Evolutionary conservation across 129 eudicot species (phyloP).

Genomic region (Arctium lappa): DNA sequence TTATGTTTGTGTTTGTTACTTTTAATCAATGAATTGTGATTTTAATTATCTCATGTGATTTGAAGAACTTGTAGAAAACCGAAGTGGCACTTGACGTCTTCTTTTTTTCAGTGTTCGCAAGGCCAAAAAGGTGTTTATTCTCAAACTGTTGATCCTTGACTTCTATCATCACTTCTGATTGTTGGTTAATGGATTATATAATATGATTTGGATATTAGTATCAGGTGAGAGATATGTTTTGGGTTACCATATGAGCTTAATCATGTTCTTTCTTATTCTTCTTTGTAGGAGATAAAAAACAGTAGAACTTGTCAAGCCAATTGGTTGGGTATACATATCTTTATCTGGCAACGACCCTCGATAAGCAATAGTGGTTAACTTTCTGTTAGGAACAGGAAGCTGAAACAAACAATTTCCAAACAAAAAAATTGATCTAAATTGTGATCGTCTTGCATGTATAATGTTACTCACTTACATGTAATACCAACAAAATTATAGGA

Average conservation of each 20-base stretch:
- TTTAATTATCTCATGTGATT: too few relatives aligned
- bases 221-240: neutral
- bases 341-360: slow-evolving; percentile 90
- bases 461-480: neutral
- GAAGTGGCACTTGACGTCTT: too few relatives aligned
- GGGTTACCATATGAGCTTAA: neutral
- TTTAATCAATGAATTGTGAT: too few relatives aligned
- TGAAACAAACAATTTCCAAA: too few relatives aligned
- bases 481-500: neutral
- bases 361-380: slow-evolving; percentile 33
- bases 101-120: too few relatives aligned
- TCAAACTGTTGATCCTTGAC: neutral
- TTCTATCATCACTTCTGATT: neutral
- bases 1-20: too few relatives aligned
- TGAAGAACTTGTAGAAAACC: too few relatives aligned
- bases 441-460: neutral
- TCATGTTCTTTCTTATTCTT: neutral
- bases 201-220: neutral
- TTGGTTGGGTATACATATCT: slow-evolving; percentile 84
- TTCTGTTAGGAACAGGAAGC: neutral
- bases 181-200: neutral
- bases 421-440: too few relatives aligned
- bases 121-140: slow-evolving; percentile 45
- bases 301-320: slow-evolving; percentile 91
- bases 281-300: slow-evolving; percentile 77